Percentiles rank a stretch among this genome's conserved stretches.
Evolutionary conservation across 805 yeast genomes (phyloP).

Genomic region (Blastobotrys peoriensis): DNA sequence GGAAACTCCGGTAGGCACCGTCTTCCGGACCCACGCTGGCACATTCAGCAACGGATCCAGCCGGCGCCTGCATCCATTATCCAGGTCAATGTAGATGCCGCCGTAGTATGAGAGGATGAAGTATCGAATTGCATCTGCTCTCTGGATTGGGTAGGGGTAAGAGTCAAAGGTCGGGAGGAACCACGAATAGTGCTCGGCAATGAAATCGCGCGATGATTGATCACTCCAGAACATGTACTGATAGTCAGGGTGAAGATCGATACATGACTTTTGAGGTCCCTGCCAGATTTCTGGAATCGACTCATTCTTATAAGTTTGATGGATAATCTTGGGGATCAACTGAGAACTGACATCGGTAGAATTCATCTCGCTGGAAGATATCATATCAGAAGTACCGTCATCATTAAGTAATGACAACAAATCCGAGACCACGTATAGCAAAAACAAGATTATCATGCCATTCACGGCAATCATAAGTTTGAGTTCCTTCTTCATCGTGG

Average conservation of each 20-base stretch:
- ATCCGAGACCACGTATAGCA: slow-evolving; percentile 63
- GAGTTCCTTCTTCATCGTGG: slow-evolving; percentile 18
- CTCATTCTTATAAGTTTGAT: slow-evolving; percentile 81
- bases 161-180: slow-evolving; percentile 70
- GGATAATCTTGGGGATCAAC: slow-evolving; percentile 82
- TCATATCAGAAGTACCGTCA: slow-evolving; percentile 50
- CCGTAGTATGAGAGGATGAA: slow-evolving; percentile 80
- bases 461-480: slow-evolving; percentile 19
- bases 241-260: slow-evolving; percentile 79
- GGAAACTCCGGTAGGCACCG: slow-evolving; percentile 85
- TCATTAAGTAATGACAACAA: slow-evolving; percentile 69
- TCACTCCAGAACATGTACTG: slow-evolving; percentile 86
- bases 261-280: slow-evolving; percentile 68
- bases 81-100: slow-evolving; percentile 85
- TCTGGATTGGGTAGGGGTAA: slow-evolving; percentile 73
- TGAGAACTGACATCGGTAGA: slow-evolving; percentile 47
- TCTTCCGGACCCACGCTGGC: slow-evolving; percentile 83
- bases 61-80: slow-evolving; percentile 75
- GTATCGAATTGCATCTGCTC: slow-evolving; percentile 89
- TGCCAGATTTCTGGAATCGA: slow-evolving; percentile 79
- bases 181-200: slow-evolving; percentile 79
- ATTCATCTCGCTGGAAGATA: slow-evolving; percentile 37
- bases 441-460: slow-evolving; percentile 29
- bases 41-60: slow-evolving; percentile 75
- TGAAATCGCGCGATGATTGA: slow-evolving; percentile 70